phyloP scores from a whole-genome alignment of 768 basidiomycete genomes.

The Leccinellum luteum region DNA sequence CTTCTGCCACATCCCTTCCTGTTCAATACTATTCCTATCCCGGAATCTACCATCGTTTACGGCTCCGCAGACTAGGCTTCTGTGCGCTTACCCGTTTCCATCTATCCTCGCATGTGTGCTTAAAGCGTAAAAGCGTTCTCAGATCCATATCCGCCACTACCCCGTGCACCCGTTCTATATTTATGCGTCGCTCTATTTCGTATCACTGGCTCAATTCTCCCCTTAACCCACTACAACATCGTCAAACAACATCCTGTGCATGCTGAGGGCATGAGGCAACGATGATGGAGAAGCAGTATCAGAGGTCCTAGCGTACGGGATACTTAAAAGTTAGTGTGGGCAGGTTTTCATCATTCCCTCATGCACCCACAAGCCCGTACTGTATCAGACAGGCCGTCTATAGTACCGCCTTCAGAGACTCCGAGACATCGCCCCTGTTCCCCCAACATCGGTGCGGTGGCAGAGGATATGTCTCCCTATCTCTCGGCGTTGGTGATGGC shows the following conservation, averaged over 20 bases:
- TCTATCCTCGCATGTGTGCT: slow-evolving; percentile 63
- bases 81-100: slow-evolving; percentile 69
- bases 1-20: slow-evolving; percentile 2
- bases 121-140: slow-evolving; percentile 72
- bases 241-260: slow-evolving; percentile 29
- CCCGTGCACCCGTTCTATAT: slow-evolving; percentile 55
- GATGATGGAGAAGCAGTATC: background rate
- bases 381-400: slow-evolving; percentile 51
- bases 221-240: slow-evolving; percentile 21
- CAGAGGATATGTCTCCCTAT: slow-evolving; percentile 34
- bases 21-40: slow-evolving; percentile 5
- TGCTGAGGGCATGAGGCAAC: background rate
- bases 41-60: slow-evolving; percentile 61
- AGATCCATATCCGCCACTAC: slow-evolving; percentile 62
- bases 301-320: background rate
- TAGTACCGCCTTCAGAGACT: slow-evolving; percentile 39
- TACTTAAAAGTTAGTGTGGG: too few species aligned
- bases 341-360: too few species aligned
- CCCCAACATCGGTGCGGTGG: slow-evolving; percentile 62
- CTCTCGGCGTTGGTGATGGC: slow-evolving; percentile 74
- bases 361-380: slow-evolving; percentile 37
- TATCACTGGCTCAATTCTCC: slow-evolving; percentile 30
- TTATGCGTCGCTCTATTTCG: slow-evolving; percentile 54
- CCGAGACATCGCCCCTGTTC: slow-evolving; percentile 59
- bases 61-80: slow-evolving; percentile 66